These are phyloP conservation scores for Elongisporangium undulatum DNA, from an alignment of 352 stramenopile genomes.

Conservation along the genomic window DNA sequence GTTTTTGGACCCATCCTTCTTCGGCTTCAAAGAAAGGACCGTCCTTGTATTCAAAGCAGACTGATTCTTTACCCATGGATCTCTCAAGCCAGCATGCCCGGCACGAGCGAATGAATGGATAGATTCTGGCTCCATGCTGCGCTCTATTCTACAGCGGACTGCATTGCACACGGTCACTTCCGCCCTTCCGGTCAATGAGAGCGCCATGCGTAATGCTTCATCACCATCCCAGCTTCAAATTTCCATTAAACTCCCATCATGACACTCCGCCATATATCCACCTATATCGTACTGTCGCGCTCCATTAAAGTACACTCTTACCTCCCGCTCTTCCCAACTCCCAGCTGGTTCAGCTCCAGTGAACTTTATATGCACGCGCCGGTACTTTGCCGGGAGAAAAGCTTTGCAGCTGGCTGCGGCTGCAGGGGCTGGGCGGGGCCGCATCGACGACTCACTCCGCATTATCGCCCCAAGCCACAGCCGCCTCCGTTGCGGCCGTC, in stretches of 20 bases:
- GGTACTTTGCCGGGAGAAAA: neutral
- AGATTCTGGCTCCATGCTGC: neutral
- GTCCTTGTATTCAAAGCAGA: neutral
- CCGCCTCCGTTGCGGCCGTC: neutral
- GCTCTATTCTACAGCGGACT: neutral
- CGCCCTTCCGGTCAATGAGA: neutral
- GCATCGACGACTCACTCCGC: neutral
- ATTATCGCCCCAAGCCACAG: neutral
- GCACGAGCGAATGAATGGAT: neutral
- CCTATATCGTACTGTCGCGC: neutral
- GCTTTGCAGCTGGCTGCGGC: neutral
- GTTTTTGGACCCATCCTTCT: neutral
- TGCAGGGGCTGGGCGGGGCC: constrained; percentile 1
- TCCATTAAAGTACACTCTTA: constrained; percentile 1
- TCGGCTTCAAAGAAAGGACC: neutral
- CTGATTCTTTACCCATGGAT: neutral
- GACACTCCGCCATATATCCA: neutral
- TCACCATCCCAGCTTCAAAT: neutral
- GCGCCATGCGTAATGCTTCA: neutral
- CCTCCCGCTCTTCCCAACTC: neutral
- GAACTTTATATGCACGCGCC: neutral
- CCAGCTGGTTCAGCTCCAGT: neutral
- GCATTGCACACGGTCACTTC: neutral
- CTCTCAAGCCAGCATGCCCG: neutral
- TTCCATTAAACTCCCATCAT: neutral